Evolutionary conservation across 73 alveolate genomes (phyloP).

Genomic region (Durusdinium trenchii): DNA sequence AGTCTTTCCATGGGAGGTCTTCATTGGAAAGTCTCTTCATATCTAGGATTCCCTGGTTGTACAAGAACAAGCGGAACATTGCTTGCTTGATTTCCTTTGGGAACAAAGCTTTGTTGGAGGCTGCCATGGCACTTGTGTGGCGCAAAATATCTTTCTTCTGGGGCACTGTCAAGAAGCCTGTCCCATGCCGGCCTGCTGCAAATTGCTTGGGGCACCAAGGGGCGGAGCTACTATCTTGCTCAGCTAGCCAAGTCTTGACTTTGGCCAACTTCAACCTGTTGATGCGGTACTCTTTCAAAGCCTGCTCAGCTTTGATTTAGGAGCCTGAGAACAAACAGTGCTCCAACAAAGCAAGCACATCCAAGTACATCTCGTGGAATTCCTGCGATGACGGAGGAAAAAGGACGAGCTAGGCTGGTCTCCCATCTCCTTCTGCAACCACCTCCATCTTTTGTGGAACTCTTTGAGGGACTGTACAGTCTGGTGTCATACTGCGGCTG

Average conservation of each 20-base stretch:
- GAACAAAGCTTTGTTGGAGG: not conserved
- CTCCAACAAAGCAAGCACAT: not conserved
- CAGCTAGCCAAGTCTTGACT: not conserved
- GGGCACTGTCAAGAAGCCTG: not conserved
- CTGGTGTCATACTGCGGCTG: not conserved
- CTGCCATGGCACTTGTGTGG: not conserved
- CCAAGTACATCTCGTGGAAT: not conserved
- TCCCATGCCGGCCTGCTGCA: slow-evolving; percentile 5
- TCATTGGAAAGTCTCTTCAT: not conserved
- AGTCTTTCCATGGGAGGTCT: not conserved
- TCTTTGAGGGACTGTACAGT: not conserved
- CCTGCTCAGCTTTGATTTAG: not conserved
- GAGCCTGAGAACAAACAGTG: not conserved
- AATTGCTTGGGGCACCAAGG: slow-evolving; percentile 17
- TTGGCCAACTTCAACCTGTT: not conserved
- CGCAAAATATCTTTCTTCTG: slow-evolving; percentile 13
- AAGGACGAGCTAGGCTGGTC: not conserved
- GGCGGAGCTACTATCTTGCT: not conserved
- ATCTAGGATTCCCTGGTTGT: not conserved
- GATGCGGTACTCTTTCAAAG: not conserved
- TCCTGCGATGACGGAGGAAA: slow-evolving; percentile 3
- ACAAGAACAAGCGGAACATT: not conserved
- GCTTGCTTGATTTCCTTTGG: not conserved
- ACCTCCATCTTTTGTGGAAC: slow-evolving; percentile 1
- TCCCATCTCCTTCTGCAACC: slow-evolving; percentile 14